Base-by-base conservation (phyloP, 352 stramenopile genomes). In the Plasmopara muralis region DNA sequence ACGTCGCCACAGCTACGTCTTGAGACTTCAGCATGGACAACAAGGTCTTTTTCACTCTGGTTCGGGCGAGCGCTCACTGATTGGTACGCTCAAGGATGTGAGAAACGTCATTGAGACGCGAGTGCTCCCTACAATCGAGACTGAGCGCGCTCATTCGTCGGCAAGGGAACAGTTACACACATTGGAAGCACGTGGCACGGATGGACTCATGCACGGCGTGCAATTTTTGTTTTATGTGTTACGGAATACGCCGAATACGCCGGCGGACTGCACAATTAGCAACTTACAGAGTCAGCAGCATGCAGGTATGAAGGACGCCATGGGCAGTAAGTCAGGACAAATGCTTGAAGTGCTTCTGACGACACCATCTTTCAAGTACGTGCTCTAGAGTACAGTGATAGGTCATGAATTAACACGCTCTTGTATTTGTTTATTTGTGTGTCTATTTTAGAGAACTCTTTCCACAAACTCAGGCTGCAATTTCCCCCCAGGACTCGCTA, bases 201-300 rank as follows among this genome's bases (percentile, higher is more conserved):
- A 90, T 50, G 82, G 77, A 30, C 72, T 93, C 20, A 89, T 93
- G 77, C 82, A 93, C 50, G 82, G 82, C 34, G 79, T 93, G 40
- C 82, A 93, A 59, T 93, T 93, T 50, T 61, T 93, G 20, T 93
- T 93, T 37, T 93, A 93, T 49, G 82, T 93, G 53, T 64, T 93
- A 20, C 68, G 82, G 0, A 93, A 93, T 48, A 89, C 82, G 30
- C 70, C 82, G 12, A 93, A 93, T 64, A 89, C 82, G 4, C 82
- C 82, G 0, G 81, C 67, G 0, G 82, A 93, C 53, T 93, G 82
- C 37, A 93, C 82, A 6, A 93, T 93, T 55, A 88, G 72, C 43
- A 89, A 90, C 53, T 48, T 93, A 14, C 82, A 87, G 45, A 68
- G 69, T 9, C 82, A 93, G 57, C 82, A 93, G 43, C 82, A 93